Evolutionary conservation across 495 filamentous ascomycete genomes (phyloP).

Genomic region (Xylaria grammica): DNA sequence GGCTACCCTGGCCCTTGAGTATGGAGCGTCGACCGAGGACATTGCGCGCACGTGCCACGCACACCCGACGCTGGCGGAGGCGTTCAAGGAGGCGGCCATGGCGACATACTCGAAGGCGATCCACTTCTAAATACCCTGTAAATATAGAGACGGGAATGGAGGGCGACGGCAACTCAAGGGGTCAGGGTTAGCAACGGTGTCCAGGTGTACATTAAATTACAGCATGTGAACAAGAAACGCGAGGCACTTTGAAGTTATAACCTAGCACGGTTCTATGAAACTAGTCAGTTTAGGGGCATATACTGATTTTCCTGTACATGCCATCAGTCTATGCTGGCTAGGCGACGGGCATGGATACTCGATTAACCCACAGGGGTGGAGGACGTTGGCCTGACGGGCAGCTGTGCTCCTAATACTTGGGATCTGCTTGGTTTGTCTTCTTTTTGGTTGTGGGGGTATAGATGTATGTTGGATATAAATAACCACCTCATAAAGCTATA

Average conservation of each 20-base stretch:
- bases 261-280: not conserved
- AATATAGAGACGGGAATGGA: conserved; percentile 31
- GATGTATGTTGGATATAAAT: conserved; percentile 1
- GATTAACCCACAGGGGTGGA: not conserved
- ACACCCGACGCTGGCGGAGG: conserved; percentile 94
- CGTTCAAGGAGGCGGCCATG: conserved; percentile 99
- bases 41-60: conserved; percentile 95
- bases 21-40: conserved; percentile 93
- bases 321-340: not conserved
- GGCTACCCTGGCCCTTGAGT: conserved; percentile 93
- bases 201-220: conserved; percentile 42
- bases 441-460: not conserved
- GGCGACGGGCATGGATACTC: not conserved
- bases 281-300: not conserved
- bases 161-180: conserved; percentile 13
- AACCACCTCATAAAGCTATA: conserved; percentile 4
- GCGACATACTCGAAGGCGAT: conserved; percentile 95
- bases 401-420: not conserved
- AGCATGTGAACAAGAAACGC: conserved; percentile 29
- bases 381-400: not conserved
- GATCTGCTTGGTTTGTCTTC: not conserved
- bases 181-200: conserved; percentile 38
- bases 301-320: not conserved
- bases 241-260: not conserved
- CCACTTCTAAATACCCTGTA: conserved; percentile 73